phyloP scores from a whole-genome alignment of 1,284 basidiomycete species.

The Paramarasmius palmivorus region DNA sequence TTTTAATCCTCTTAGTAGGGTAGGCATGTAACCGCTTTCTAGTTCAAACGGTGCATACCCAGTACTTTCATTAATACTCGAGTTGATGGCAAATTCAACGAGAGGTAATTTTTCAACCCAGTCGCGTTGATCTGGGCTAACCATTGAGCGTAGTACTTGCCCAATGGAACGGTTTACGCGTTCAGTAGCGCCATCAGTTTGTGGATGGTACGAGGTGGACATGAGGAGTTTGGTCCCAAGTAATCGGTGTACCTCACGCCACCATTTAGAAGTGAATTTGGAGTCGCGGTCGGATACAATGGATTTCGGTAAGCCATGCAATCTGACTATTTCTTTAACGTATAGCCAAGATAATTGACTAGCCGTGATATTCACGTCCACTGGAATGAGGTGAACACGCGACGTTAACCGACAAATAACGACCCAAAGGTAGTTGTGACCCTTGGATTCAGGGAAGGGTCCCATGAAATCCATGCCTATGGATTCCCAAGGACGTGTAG shows the following conservation, averaged over 20 bases:
- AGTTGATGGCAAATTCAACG: conserved; percentile 11
- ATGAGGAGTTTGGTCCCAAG: conserved; percentile 5
- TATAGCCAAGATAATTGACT: neutral
- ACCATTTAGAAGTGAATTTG: conserved; percentile 19
- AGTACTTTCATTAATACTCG: conserved; percentile 2
- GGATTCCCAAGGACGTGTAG: conserved; percentile 1
- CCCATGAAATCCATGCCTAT: conserved; percentile 23
- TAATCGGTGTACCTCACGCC: conserved; percentile 18
- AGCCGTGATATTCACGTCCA: conserved; percentile 14
- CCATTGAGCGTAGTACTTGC: neutral
- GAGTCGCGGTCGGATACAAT: conserved; percentile 18
- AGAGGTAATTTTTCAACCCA: conserved; percentile 11
- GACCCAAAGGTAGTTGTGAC: conserved; percentile 31
- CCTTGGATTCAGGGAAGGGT: conserved; percentile 30
- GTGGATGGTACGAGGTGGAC: conserved; percentile 32
- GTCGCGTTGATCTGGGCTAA: conserved; percentile 4
- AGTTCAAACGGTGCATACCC: conserved; percentile 10
- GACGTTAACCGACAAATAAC: conserved; percentile 31
- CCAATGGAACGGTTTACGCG: conserved; percentile 1
- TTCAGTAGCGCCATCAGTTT: conserved; percentile 24
- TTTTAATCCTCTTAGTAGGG: neutral
- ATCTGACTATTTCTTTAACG: neutral
- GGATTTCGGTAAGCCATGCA: conserved; percentile 23
- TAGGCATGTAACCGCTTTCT: conserved; percentile 2
- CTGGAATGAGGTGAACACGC: conserved; percentile 36